phyloP scores from a whole-genome alignment of 495 filamentous ascomycete species.

The Aspergillus nanangensis region DNA sequence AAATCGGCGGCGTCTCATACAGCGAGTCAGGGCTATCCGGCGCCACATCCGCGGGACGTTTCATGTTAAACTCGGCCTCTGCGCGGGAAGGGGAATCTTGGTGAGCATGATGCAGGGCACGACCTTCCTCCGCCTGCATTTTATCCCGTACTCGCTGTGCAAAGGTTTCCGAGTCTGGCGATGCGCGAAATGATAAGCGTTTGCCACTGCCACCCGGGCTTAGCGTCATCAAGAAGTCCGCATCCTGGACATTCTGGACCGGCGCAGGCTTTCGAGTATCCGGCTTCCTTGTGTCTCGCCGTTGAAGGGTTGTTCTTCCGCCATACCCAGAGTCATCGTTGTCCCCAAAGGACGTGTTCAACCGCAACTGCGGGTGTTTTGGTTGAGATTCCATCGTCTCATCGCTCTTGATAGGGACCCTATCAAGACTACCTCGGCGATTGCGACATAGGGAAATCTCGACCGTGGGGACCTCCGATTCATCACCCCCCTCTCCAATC shows the following conservation, averaged over 20 bases:
- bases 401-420: conserved; percentile 10
- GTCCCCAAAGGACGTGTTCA: conserved; percentile 37
- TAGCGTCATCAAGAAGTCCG: conserved; percentile 36
- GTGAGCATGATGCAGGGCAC: conserved; percentile 53
- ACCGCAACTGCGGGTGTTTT: conserved; percentile 25
- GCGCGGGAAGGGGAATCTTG: conserved; percentile 25
- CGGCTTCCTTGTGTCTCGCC: conserved; percentile 11
- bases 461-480: conserved; percentile 61
- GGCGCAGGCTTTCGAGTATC: conserved; percentile 24
- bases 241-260: conserved; percentile 28
- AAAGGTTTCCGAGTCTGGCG: conserved; percentile 42
- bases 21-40: conserved; percentile 22
- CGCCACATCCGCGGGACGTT: conserved; percentile 5
- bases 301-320: conserved; percentile 5
- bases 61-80: conserved; percentile 20
- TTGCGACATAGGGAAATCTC: conserved; percentile 59
- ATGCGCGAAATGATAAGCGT: conserved; percentile 39
- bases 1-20: conserved; percentile 27
- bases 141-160: conserved; percentile 57
- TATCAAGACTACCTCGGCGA: conserved; percentile 29
- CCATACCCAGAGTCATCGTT: conserved; percentile 10
- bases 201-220: conserved; percentile 27
- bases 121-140: conserved; percentile 70
- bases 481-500: conserved; percentile 86
- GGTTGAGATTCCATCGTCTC: conserved; percentile 3